Conservation (phyloP, 208 protist species). For the Trypanosoma theileri region DNA sequence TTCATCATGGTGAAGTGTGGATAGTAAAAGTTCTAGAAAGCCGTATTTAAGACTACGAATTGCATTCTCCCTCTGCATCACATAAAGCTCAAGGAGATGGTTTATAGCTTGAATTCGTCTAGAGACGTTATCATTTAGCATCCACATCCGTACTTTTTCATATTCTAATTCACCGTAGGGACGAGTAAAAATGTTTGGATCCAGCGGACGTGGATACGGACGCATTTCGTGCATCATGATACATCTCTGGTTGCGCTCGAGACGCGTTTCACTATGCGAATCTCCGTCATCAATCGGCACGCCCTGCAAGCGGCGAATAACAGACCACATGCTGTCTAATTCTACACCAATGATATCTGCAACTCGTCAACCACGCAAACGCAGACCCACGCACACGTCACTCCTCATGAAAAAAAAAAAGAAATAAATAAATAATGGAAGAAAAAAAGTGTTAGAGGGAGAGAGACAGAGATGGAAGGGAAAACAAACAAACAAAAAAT, state of each 20-base stretch:
- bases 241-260: conserved; percentile 56
- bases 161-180: conserved; percentile 67
- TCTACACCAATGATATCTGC: background rate
- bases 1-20: conserved; percentile 57
- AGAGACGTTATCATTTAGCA: conserved; percentile 50
- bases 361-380: conserved; percentile 1
- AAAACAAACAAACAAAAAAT: no score
- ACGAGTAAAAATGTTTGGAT: conserved; percentile 63
- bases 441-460: conserved; percentile 3
- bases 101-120: conserved; percentile 65
- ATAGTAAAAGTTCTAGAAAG: conserved; percentile 59
- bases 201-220: conserved; percentile 50
- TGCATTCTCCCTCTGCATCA: conserved; percentile 64
- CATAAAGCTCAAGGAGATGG: conserved; percentile 69
- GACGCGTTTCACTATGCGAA: conserved; percentile 17
- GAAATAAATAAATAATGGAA: background rate
- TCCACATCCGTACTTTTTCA: conserved; percentile 71
- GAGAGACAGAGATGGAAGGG: no score
- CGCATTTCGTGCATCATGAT: conserved; percentile 77
- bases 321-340: conserved; percentile 57
- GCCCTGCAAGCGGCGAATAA: conserved; percentile 69
- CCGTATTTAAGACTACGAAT: conserved; percentile 51
- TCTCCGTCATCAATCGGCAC: conserved; percentile 29
- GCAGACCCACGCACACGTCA: background rate
- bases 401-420: background rate